Base-by-base conservation (phyloP, 176 grass and related monocot species). In the Bonia amplexicaulis region DNA sequence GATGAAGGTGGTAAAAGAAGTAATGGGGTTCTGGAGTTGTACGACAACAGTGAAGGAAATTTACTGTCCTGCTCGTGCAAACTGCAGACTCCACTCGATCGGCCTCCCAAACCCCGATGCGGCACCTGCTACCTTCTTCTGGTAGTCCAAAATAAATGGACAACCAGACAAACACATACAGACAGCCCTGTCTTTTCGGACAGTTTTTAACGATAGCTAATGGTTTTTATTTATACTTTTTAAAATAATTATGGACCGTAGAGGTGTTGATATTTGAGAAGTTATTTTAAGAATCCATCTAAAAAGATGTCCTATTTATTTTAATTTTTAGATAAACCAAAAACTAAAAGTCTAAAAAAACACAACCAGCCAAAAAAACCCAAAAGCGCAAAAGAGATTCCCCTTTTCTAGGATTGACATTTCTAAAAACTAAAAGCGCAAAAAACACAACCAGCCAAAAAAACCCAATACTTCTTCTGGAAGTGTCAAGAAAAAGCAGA, bases 131-230 rank as follows among this genome's bases (percentile, higher is more conserved):
- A 69, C 45, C 87, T 83, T 73, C 84, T 86, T 69, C 89, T 84
- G 84, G 85, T 87, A 75, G 89, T 84, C 70, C 74, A 90, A 87
- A 90, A 26, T 90, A 46, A 87, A 79, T 87, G 51, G 31, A 74
- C 74, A 80, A 69, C 17, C 17, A 79, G 51, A 87, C 89, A 87
- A 74, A 49, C 16, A 79, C 88, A 37, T 27, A 1, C n/a, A n/a
- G 66, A 78, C 66, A n/a, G n/a, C n/a, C n/a, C n/a, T n/a, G n/a
- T n/a, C n/a, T n/a, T n/a, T n/a, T n/a, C 35, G 3, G 35, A 37
- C 35, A 37, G 35, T 37, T 37, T 37, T 37, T 0, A 0, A 37
- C 35, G 3, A 3, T 37, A 37, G 4, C 35, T 37, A 37, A 37
- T 37, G 4, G 0, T 0, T 37, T 37, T 37, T 37, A 37, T 37